Evolutionary conservation across 2,329 filamentous ascomycete species (phyloP).

Genomic region (Calonectria honghensis): DNA sequence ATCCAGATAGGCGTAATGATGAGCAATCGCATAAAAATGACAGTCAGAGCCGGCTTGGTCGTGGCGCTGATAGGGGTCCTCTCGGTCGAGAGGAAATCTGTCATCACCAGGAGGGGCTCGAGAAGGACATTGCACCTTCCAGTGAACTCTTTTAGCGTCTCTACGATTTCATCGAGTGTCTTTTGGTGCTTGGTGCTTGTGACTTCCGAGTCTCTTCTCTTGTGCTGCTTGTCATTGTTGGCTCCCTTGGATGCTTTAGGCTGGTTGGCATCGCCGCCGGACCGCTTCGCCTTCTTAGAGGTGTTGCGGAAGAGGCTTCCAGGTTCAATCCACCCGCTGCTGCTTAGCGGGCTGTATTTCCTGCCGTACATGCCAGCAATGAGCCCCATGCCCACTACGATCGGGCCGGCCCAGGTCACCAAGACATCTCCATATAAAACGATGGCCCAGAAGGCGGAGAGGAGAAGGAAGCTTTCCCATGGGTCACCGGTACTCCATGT

Average conservation of each 20-base stretch:
- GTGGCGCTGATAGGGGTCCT: slow-evolving; percentile 93
- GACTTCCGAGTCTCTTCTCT: slow-evolving; percentile 72
- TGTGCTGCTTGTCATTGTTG: slow-evolving; percentile 60
- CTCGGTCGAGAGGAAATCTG: slow-evolving; percentile 94
- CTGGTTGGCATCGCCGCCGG: slow-evolving; percentile 46
- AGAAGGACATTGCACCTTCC: slow-evolving; percentile 93
- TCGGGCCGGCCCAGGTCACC: slow-evolving; percentile 87
- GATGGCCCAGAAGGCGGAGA: slow-evolving; percentile 89
- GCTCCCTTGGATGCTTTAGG: slow-evolving; percentile 51
- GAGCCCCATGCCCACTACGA: slow-evolving; percentile 85
- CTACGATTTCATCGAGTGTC: slow-evolving; percentile 97
- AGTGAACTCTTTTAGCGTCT: slow-evolving; percentile 92
- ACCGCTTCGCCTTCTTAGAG: slow-evolving; percentile 44
- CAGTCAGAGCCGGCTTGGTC: slow-evolving; percentile 90
- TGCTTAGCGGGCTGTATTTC: slow-evolving; percentile 92
- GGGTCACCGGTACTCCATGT: slow-evolving; percentile 96
- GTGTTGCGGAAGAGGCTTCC: slow-evolving; percentile 59
- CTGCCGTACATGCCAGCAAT: slow-evolving; percentile 95
- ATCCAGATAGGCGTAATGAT: slow-evolving; percentile 94
- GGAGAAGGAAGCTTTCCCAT: slow-evolving; percentile 96
- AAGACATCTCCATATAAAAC: slow-evolving; percentile 90
- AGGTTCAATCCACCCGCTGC: slow-evolving; percentile 81
- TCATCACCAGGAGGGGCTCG: slow-evolving; percentile 90
- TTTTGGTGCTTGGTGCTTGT: slow-evolving; percentile 88
- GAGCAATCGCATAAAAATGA: slow-evolving; percentile 91